Evolutionary conservation across 371 early-diverging fungal genomes (phyloP).

Genomic region (Rozella allomycis): DNA sequence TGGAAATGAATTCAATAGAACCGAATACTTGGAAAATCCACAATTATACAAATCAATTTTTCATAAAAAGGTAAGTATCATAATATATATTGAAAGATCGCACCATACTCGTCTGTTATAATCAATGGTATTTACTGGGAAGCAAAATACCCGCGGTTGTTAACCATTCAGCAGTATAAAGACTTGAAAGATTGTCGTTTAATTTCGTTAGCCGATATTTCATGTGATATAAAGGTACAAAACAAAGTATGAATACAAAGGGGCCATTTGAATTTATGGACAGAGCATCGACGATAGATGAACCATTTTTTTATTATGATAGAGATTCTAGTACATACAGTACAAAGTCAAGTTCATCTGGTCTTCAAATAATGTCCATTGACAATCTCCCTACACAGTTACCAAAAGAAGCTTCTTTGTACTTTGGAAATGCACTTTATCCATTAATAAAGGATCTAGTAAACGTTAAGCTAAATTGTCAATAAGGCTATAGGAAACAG

Average conservation of each 20-base stretch:
- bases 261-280: slow-evolving; percentile 82
- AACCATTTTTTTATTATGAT: slow-evolving; percentile 78
- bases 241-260: slow-evolving; percentile 7
- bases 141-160: slow-evolving; percentile 53
- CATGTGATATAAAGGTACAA: slow-evolving; percentile 73
- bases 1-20: slow-evolving; percentile 28
- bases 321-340: slow-evolving; percentile 7
- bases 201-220: slow-evolving; percentile 74
- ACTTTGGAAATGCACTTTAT: slow-evolving; percentile 63
- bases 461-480: too few relatives aligned
- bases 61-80: slow-evolving; percentile 36
- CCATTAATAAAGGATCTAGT: slow-evolving; percentile 63
- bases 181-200: slow-evolving; percentile 37
- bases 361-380: slow-evolving; percentile 82
- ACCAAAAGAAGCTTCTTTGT: slow-evolving; percentile 72
- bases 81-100: slow-evolving; percentile 26
- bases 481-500: slow-evolving; percentile 30
- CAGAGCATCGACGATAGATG: slow-evolving; percentile 62
- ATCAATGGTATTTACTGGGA: slow-evolving; percentile 92
- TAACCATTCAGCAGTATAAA: slow-evolving; percentile 53
- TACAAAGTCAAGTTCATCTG: slow-evolving; percentile 41
- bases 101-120: slow-evolving; percentile 69
- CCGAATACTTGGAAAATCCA: slow-evolving; percentile 49
- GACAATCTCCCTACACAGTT: slow-evolving; percentile 90
- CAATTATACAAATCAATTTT: slow-evolving; percentile 59